Evolutionary conservation across 371 early-diverging fungal species (phyloP).

Genomic region (Lichtheimia ramosa): DNA sequence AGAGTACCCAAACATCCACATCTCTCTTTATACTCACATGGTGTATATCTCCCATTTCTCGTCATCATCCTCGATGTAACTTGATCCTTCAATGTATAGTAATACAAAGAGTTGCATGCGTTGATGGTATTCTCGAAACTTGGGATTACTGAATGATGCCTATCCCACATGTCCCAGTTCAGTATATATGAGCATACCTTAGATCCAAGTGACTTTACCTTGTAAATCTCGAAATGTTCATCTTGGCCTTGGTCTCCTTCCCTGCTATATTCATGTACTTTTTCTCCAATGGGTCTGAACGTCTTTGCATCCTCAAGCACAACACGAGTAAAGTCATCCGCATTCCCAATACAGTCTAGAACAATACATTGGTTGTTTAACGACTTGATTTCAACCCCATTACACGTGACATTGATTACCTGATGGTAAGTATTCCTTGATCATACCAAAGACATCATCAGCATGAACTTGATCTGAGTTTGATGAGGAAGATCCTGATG

Average conservation of each 20-base stretch:
- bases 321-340: slow-evolving; percentile 58
- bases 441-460: slow-evolving; percentile 44
- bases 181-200: neutral
- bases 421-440: slow-evolving; percentile 46
- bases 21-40: slow-evolving; percentile 43
- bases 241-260: slow-evolving; percentile 41
- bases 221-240: slow-evolving; percentile 74
- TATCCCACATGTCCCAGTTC: neutral
- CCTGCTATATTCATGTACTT: slow-evolving; percentile 63
- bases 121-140: slow-evolving; percentile 75
- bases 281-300: slow-evolving; percentile 73
- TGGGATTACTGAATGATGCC: slow-evolving; percentile 49
- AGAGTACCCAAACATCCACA: neutral
- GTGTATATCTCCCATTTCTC: slow-evolving; percentile 80
- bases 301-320: slow-evolving; percentile 58
- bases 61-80: slow-evolving; percentile 82
- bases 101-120: slow-evolving; percentile 78
- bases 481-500: slow-evolving; percentile 10
- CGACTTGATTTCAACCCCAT: neutral
- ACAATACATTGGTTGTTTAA: neutral
- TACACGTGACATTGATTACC: slow-evolving; percentile 25
- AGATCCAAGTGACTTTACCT: slow-evolving; percentile 38
- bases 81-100: slow-evolving; percentile 90
- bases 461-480: slow-evolving; percentile 12
- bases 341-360: slow-evolving; percentile 53